Percentiles rank a stretch among this genome's conserved stretches.
Conservation (phyloP, 1,139 yeast species). For the Suhomyces ambrosiae region DNA sequence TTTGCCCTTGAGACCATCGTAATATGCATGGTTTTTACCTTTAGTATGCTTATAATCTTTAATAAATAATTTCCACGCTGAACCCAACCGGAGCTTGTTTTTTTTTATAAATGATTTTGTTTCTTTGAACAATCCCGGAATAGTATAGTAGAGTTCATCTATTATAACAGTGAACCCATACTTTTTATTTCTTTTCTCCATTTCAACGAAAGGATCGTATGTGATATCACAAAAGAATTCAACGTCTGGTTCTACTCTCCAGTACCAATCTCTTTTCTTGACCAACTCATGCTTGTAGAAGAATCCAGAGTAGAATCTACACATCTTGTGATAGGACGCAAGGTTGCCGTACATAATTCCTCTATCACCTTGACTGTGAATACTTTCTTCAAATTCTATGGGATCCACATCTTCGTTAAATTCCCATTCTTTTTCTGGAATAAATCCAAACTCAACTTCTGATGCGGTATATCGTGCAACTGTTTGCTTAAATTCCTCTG, state of each 20-base stretch:
- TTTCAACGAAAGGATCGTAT: slow-evolving; percentile 84
- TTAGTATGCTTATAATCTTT: slow-evolving; percentile 29
- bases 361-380: slow-evolving; percentile 75
- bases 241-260: slow-evolving; percentile 93
- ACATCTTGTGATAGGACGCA: slow-evolving; percentile 73
- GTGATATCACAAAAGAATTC: slow-evolving; percentile 87
- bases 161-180: slow-evolving; percentile 84
- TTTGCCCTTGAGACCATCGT: slow-evolving; percentile 22
- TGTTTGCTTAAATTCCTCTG: slow-evolving; percentile 56
- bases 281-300: slow-evolving; percentile 79
- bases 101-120: slow-evolving; percentile 62
- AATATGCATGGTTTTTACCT: slow-evolving; percentile 26
- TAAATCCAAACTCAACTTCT: slow-evolving; percentile 66
- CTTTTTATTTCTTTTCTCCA: slow-evolving; percentile 67
- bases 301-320: slow-evolving; percentile 74
- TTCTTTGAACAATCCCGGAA: slow-evolving; percentile 75
- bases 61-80: slow-evolving; percentile 60
- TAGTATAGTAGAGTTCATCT: slow-evolving; percentile 73
- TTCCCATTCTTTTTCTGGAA: slow-evolving; percentile 71
- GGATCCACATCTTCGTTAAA: slow-evolving; percentile 35
- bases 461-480: slow-evolving; percentile 56
- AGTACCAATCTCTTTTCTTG: slow-evolving; percentile 75
- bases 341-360: slow-evolving; percentile 79
- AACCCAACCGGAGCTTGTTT: slow-evolving; percentile 49
- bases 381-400: slow-evolving; percentile 48